Evolutionary conservation across 2,329 filamentous ascomycete species (phyloP), one percentile per base, ranked within the genome.

Genomic region (Beauveria brongniartii): DNA sequence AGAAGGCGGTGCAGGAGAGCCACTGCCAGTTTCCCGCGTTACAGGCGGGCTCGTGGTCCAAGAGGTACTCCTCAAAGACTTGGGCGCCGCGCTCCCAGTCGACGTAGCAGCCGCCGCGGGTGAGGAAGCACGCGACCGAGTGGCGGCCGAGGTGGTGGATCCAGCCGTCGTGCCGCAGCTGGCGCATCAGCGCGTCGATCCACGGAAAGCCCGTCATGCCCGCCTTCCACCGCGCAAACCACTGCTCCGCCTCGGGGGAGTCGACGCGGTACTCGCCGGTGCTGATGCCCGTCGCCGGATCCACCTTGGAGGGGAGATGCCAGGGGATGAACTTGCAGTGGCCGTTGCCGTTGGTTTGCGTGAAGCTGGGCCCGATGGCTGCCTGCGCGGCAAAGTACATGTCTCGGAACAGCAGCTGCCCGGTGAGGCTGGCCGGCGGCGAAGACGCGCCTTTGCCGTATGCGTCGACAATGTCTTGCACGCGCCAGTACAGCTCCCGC

Each of bases 311-410:
- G 0, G 86, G 88, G 1, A 92, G 74, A 68, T 91, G 88, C 89
- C 89, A 92, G 4, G 88, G 88, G 16, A 92, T 83, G 71, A 92
- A 91, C n/a, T 88, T 81, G 44, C 83, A 87, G 64, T 87, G 75
- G 0, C 79, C 71, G 67, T 92, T 92, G 41, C 82, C 81, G 54
- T 82, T 75, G 1, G 86, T 87, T 67, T 90, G 87, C 1, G 75
- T 78, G 66, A 90, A 92, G 0, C 75, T 67, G 37, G 81, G 77
- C 0, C 89, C 89, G 1, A 91, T 74, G 0, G 82, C 80, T 1
- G 88, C 87, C 69, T 92, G 88, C 0, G 89, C 88, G 16, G 82
- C 88, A 66, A 92, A 92, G 72, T 92, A 92, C 89, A 92, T 92
- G 69, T 92, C 89, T 18, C 89, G 80, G 71, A 92, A 92, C 12